Conservation (phyloP, 179 eudicot species). For the Camellia oleifera region DNA sequence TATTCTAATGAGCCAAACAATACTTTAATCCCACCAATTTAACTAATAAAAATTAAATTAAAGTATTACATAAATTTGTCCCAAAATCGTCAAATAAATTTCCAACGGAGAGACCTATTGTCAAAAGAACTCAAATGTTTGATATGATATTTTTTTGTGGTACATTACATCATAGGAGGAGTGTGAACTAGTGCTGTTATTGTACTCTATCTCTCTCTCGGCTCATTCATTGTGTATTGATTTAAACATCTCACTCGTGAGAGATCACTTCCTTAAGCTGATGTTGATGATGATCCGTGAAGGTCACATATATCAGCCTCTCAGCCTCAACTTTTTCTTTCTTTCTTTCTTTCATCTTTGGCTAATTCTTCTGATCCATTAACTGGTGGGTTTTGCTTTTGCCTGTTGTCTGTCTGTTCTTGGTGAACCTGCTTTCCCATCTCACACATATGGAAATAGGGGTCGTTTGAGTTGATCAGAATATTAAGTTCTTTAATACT, state of each 20-base stretch:
- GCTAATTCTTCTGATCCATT: background rate
- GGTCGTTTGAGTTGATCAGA: too few relatives aligned
- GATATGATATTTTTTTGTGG: background rate
- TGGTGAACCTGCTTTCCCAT: too few relatives aligned
- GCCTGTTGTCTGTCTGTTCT: too few relatives aligned
- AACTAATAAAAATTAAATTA: too few relatives aligned
- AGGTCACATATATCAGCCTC: background rate
- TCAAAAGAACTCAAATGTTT: background rate
- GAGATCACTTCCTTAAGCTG: background rate
- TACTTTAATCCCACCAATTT: too few relatives aligned
- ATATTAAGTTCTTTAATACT: too few relatives aligned
- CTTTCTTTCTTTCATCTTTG: background rate
- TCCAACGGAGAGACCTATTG: background rate
- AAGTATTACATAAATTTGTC: too few relatives aligned
- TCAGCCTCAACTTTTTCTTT: background rate
- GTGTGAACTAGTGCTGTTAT: background rate
- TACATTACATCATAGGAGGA: background rate
- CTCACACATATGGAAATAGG: too few relatives aligned
- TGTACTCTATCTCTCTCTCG: background rate
- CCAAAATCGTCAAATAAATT: background rate
- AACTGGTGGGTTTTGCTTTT: background rate
- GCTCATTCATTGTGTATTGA: background rate
- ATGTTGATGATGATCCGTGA: constrained; percentile 5
- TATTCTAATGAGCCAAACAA: too few relatives aligned
- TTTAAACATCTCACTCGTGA: background rate